phyloP scores from a whole-genome alignment of 208 protist species.

The Trypanosoma vivax region DNA sequence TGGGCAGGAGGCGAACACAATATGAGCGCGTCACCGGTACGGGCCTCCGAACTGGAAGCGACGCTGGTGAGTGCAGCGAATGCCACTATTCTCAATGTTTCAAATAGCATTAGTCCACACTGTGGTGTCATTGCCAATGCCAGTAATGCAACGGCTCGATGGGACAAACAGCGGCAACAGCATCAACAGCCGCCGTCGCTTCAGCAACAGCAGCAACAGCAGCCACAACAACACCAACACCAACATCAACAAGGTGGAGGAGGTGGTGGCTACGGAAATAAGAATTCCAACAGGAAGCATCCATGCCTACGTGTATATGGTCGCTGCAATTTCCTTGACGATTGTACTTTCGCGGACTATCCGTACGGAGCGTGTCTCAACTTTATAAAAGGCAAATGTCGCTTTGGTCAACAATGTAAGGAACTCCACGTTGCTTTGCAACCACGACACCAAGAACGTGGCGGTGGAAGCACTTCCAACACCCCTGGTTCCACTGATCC shows the following conservation, averaged over 20 bases:
- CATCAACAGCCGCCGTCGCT: slow-evolving; percentile 2
- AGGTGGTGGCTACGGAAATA: background rate
- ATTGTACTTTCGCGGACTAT: slow-evolving; percentile 85
- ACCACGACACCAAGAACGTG: slow-evolving; percentile 26
- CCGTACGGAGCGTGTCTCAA: slow-evolving; percentile 85
- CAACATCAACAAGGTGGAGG: slow-evolving; percentile 10
- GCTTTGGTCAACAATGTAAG: slow-evolving; percentile 77
- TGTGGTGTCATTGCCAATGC: background rate
- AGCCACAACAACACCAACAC: slow-evolving; percentile 5
- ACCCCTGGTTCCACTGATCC: slow-evolving; percentile 3
- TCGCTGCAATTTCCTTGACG: slow-evolving; percentile 82
- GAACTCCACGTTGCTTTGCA: slow-evolving; percentile 75
- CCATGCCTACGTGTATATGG: slow-evolving; percentile 87
- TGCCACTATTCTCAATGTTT: slow-evolving; percentile 4
- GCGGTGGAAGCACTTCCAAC: background rate
- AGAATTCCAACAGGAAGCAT: slow-evolving; percentile 32
- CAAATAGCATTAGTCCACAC: slow-evolving; percentile 4
- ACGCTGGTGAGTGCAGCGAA: slow-evolving; percentile 15
- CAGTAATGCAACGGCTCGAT: slow-evolving; percentile 6
- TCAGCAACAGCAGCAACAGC: slow-evolving; percentile 9
- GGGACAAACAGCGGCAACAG: slow-evolving; percentile 17
- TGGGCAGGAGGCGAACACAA: slow-evolving; percentile 16
- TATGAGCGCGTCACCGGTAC: slow-evolving; percentile 4
- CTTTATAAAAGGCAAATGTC: slow-evolving; percentile 88
- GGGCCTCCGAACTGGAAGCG: slow-evolving; percentile 21